Base-by-base conservation (phyloP, 164 flowering plant species). In the Magnolia changhungtana region DNA sequence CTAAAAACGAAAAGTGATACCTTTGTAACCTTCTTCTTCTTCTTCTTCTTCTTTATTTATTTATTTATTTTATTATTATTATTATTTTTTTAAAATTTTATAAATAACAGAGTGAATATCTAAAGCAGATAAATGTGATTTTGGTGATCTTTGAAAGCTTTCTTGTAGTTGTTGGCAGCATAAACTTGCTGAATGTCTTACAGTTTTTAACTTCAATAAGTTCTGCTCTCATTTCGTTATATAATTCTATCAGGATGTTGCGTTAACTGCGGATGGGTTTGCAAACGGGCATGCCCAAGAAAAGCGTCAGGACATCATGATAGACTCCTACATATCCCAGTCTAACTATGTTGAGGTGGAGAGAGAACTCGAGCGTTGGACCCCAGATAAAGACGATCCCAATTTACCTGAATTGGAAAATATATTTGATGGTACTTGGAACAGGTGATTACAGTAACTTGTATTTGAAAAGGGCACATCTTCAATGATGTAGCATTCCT, bases 281-380 rank as follows among this genome's bases (percentile, higher is more conserved):
- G 72, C 83, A 76, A 85, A 81, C 85, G 90, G 87, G 66, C 81
- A 83, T 51, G 87, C 78, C 58, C 74, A 21, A 63, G 96, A 87
- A 27, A 90, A 81, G 63, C 88, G 78, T 75, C 88, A 86, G 78
- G 99, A 96, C 63, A 76, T 94, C 63, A 76, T 96, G 95, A 84
- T 86, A 58, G 98, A 96, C 79, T 92, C 98, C 16, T 78, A 3
- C 67, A 94, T 96, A 81, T 93, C 99, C 19, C 91, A 89, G 50
- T 86, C 98, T 72, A 87, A 87, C 50, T 83, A 77, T 81, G 84
- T 73, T 78, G 98, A 94, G 4, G 69, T 75, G 72, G 94, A 82
- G 77, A 91, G 98, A 84, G 95, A 92, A 80, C 87, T 96, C 76
- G 90, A 81, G 77, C 97, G 87, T 6, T 96, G 98, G 99, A 82